phyloP scores from a whole-genome alignment of 345 rosid species.

The Firmiana major region DNA sequence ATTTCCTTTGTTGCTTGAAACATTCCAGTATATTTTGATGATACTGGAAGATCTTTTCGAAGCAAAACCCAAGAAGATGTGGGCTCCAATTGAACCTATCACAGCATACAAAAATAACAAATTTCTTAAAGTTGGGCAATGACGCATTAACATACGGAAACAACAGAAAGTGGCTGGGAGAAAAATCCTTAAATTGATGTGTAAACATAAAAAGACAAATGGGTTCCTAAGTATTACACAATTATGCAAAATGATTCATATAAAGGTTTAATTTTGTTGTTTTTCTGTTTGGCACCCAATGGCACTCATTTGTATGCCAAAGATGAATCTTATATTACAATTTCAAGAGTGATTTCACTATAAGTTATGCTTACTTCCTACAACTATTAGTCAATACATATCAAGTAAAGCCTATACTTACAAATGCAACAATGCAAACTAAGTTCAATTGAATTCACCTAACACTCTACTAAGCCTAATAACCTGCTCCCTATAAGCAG shows the following conservation, averaged over 20 bases:
- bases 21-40: constrained; percentile 91
- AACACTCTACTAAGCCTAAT: not conserved
- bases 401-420: not conserved
- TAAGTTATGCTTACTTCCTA: not conserved
- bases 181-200: not conserved
- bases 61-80: constrained; percentile 71
- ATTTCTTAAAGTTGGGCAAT: not conserved
- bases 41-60: constrained; percentile 36
- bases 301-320: not conserved
- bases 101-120: constrained; percentile 9
- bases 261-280: not conserved
- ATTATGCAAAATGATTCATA: not conserved
- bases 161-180: not conserved
- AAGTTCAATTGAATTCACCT: not conserved
- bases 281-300: not conserved
- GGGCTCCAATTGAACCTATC: constrained; percentile 94
- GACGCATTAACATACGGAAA: not conserved
- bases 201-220: not conserved
- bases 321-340: no score
- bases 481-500: not conserved
- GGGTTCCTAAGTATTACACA: not conserved
- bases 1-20: constrained; percentile 87
- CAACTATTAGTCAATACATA: not conserved
- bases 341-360: not conserved
- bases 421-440: not conserved